These are phyloP conservation scores for Agrostemma githago DNA, from an alignment of 148 eudicot species.

Conservation along the genomic window DNA sequence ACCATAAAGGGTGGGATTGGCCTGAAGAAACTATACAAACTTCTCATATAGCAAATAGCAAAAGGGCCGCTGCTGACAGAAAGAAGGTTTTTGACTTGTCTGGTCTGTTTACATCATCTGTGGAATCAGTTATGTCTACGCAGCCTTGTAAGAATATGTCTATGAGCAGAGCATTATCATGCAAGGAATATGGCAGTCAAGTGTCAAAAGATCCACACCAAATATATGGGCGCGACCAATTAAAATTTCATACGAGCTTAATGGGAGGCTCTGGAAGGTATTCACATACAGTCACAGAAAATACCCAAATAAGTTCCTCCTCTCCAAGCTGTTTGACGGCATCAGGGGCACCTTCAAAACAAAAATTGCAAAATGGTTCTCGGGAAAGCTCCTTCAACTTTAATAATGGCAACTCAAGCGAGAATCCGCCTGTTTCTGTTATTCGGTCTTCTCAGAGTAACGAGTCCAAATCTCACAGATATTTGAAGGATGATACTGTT, in stretches of 20 bases:
- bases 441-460: constrained; percentile 24
- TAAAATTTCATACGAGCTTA: constrained; percentile 17
- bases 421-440: constrained; percentile 24
- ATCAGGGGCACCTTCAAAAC: constrained; percentile 22
- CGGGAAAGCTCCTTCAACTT: constrained; percentile 23
- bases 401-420: constrained; percentile 19
- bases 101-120: constrained; percentile 32
- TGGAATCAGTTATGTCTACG: constrained; percentile 28
- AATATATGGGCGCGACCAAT: constrained; percentile 26
- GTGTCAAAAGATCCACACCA: constrained; percentile 21
- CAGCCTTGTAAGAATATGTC: constrained; percentile 28
- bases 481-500: constrained; percentile 29
- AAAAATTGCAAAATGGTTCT: constrained; percentile 27
- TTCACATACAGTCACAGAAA: constrained; percentile 26
- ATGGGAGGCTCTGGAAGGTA: constrained; percentile 25
- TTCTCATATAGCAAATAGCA: constrained; percentile 34
- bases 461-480: constrained; percentile 21
- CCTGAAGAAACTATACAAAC: constrained; percentile 50
- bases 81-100: constrained; percentile 34
- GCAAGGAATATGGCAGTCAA: constrained; percentile 21
- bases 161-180: constrained; percentile 21
- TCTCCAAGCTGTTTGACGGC: constrained; percentile 20
- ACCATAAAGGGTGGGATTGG: constrained; percentile 74
- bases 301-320: constrained; percentile 20
- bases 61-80: constrained; percentile 23